Percentiles rank a stretch among this genome's conserved stretches.
phyloP scores from a whole-genome alignment of 75 land plant species.

The Pinus tabuliformis region DNA sequence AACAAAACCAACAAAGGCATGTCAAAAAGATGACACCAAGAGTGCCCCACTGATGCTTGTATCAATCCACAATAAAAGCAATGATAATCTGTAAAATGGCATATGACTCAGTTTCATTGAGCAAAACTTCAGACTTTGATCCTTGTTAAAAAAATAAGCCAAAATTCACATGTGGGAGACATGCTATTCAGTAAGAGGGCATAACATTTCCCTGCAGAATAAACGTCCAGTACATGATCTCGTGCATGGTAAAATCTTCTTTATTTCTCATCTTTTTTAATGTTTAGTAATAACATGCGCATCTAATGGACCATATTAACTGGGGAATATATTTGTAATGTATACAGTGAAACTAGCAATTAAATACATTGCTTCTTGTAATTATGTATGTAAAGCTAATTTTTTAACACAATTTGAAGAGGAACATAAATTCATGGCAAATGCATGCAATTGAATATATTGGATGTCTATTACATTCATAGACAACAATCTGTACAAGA shows the following conservation, averaged over 20 bases:
- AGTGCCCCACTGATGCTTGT: not conserved
- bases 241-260: not conserved
- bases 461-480: too few species aligned
- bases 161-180: not conserved
- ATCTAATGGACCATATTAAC: not conserved
- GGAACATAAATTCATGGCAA: too few species aligned
- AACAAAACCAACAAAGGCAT: conserved; percentile 4
- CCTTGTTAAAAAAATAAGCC: not conserved
- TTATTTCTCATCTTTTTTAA: too few species aligned
- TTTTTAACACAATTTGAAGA: too few species aligned
- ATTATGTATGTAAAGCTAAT: not conserved
- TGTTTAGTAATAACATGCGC: not conserved
- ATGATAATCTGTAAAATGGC: not conserved
- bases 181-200: not conserved
- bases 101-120: not conserved
- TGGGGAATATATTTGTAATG: not conserved
- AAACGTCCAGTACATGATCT: not conserved
- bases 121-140: not conserved
- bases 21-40: not conserved
- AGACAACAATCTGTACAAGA: too few species aligned
- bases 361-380: not conserved
- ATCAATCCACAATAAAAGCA: not conserved
- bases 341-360: not conserved
- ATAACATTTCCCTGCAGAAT: not conserved
- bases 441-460: too few species aligned